A percentile compares a stretch with the other conserved stretches of the same genome.
phyloP scores from a whole-genome alignment of 2,329 filamentous ascomycete genomes.

The Hortaea werneckii region DNA sequence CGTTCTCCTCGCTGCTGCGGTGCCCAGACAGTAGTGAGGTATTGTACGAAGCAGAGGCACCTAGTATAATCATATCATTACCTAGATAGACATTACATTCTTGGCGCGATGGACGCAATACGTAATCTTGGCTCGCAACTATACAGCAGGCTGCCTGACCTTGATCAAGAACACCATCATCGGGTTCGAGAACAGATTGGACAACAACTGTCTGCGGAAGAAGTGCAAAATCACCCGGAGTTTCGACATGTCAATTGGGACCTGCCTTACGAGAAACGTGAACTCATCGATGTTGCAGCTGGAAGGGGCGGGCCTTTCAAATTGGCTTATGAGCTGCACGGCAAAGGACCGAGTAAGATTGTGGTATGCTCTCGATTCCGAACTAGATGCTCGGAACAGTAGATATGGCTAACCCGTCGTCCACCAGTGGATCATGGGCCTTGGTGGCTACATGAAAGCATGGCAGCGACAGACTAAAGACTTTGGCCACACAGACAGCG shows the following conservation, averaged over 20 bases:
- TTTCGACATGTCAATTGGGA: constrained; percentile 58
- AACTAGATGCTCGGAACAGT: too few relatives aligned
- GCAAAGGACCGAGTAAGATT: constrained; percentile 59
- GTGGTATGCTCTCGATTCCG: constrained; percentile 46
- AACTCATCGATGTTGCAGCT: constrained; percentile 54
- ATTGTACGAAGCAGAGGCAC: not conserved
- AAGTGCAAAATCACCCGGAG: constrained; percentile 55
- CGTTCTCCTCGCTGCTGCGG: not conserved
- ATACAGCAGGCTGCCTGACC: constrained; percentile 2
- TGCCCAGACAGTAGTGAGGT: too few relatives aligned
- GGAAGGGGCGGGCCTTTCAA: constrained; percentile 64
- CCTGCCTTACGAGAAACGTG: constrained; percentile 55
- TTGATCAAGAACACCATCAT: constrained; percentile 9
- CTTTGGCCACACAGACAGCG: constrained; percentile 62
- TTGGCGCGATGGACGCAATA: not conserved
- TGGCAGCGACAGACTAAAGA: constrained; percentile 79
- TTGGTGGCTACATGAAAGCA: constrained; percentile 56
- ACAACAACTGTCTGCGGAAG: constrained; percentile 38
- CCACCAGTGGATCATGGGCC: constrained; percentile 66
- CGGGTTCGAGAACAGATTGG: constrained; percentile 6
- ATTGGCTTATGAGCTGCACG: constrained; percentile 72
- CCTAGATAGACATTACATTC: not conserved
- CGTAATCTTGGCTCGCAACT: not conserved
- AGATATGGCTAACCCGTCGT: not conserved
- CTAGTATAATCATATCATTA: not conserved